These are phyloP conservation scores for Paecilomyces niveus DNA, from an alignment of 2,329 filamentous ascomycete species.

Conservation along the genomic window DNA sequence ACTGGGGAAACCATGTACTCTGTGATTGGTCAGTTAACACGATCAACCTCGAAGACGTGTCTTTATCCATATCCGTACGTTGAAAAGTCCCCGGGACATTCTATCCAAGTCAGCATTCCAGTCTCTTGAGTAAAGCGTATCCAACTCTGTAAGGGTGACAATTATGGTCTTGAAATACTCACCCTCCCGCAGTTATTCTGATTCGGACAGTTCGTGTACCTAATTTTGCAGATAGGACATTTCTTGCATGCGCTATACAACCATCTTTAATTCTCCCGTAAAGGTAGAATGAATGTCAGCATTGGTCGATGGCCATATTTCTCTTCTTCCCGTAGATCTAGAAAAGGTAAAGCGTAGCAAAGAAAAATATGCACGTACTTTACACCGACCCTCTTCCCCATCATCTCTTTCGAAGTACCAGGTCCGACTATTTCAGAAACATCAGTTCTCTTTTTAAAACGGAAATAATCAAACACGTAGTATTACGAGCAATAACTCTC, in stretches of 20 bases:
- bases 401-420: not conserved
- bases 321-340: not conserved
- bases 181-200: slow-evolving; percentile 8
- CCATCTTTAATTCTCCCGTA: slow-evolving; percentile 2
- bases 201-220: slow-evolving; percentile 8
- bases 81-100: slow-evolving; percentile 8
- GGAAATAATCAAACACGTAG: not conserved
- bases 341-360: not conserved
- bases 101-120: not conserved
- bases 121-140: not conserved
- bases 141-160: not conserved
- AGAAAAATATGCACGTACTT: not conserved
- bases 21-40: not conserved
- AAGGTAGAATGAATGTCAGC: not conserved
- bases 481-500: slow-evolving; percentile 16
- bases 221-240: slow-evolving; percentile 7
- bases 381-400: not conserved
- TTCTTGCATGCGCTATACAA: slow-evolving; percentile 7
- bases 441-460: not conserved
- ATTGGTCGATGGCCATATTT: not conserved
- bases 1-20: slow-evolving; percentile 8
- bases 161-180: not conserved
- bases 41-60: not conserved
- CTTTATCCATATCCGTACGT: not conserved
- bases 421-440: not conserved